Evolutionary conservation across 2,329 filamentous ascomycete species (phyloP).

Genomic region (Waltergamsia citrina): DNA sequence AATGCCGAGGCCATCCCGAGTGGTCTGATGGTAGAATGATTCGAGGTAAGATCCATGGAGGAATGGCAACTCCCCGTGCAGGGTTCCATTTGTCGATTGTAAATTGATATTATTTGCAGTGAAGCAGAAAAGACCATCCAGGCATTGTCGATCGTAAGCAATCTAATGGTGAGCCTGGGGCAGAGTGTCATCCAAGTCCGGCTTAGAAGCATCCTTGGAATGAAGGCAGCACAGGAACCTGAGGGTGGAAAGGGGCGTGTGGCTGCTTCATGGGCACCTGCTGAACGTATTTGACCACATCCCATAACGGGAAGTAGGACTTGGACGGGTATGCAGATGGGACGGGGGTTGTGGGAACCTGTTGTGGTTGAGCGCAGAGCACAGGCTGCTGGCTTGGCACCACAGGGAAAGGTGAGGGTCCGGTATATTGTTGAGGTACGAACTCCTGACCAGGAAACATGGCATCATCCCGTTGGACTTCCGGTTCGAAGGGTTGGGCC

Average conservation of each 20-base stretch:
- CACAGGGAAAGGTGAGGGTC: slow-evolving; percentile 20
- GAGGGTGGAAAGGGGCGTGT: slow-evolving; percentile 40
- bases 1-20: too few species aligned
- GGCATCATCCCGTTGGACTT: slow-evolving; percentile 28
- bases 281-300: slow-evolving; percentile 42
- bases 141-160: too few species aligned
- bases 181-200: background rate
- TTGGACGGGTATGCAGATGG: slow-evolving; percentile 31
- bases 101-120: background rate
- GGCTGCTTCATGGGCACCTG: slow-evolving; percentile 37
- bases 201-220: slow-evolving; percentile 40
- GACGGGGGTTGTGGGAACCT: slow-evolving; percentile 12
- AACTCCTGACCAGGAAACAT: slow-evolving; percentile 36
- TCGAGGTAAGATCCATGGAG: too few species aligned
- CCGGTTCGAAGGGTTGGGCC: slow-evolving; percentile 34
- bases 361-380: slow-evolving; percentile 1
- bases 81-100: too few species aligned
- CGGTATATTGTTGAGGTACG: slow-evolving; percentile 33
- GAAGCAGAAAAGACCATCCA: background rate
- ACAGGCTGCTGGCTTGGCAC: slow-evolving; percentile 15
- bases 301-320: slow-evolving; percentile 40
- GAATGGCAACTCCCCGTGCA: too few species aligned
- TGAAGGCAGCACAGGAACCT: slow-evolving; percentile 40
- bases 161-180: too few species aligned
- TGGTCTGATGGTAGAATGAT: too few species aligned